Percentiles rank a stretch among this genome's conserved stretches.
phyloP scores from a whole-genome alignment of 352 stramenopile genomes.

The Hyphochytrium catenoides region DNA sequence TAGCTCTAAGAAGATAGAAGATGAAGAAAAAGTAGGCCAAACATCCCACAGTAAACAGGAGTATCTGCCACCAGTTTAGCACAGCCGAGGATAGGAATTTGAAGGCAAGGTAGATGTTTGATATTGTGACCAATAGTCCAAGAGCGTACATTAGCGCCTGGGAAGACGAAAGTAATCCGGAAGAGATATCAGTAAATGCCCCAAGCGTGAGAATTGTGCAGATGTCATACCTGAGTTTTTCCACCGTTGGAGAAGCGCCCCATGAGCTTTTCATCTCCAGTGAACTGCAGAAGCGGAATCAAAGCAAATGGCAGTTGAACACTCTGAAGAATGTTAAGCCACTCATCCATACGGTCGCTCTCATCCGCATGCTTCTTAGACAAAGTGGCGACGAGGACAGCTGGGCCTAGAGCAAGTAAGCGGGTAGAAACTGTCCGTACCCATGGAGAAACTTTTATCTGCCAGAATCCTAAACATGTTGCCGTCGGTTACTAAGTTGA shows the following conservation, averaged over 20 bases:
- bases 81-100: too few species aligned
- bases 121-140: too few species aligned
- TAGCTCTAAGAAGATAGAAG: too few species aligned
- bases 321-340: constrained; percentile 73
- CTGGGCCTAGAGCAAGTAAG: constrained; percentile 67
- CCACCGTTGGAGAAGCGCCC: constrained; percentile 15
- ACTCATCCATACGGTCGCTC: constrained; percentile 63
- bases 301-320: constrained; percentile 75
- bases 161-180: too few species aligned
- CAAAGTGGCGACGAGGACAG: constrained; percentile 54
- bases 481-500: too few species aligned
- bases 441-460: constrained; percentile 48
- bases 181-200: too few species aligned
- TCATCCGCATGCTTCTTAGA: constrained; percentile 43
- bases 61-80: too few species aligned
- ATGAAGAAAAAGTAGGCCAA: too few species aligned
- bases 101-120: constrained; percentile 14
- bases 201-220: too few species aligned
- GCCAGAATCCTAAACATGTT: too few species aligned
- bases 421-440: constrained; percentile 64
- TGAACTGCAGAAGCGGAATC: constrained; percentile 54
- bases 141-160: too few species aligned
- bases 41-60: too few species aligned
- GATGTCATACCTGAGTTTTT: constrained; percentile 1
- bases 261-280: constrained; percentile 28